Evolutionary conservation across 2,329 filamentous ascomycete species (phyloP).

Genomic region (Colletotrichum melonis): DNA sequence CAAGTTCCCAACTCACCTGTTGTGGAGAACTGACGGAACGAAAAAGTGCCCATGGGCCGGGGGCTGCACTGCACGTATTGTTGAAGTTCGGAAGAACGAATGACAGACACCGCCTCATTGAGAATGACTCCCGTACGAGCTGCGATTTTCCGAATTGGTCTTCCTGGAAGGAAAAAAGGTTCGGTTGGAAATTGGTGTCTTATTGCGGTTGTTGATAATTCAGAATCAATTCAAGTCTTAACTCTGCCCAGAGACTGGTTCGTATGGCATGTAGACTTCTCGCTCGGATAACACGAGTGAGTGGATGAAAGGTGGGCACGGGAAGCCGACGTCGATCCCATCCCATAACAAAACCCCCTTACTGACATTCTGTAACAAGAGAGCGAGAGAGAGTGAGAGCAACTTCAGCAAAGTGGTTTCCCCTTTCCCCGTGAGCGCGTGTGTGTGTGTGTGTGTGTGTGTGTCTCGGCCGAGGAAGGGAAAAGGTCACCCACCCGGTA

Average conservation of each 20-base stretch:
- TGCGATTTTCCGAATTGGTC: neutral
- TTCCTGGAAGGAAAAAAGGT: too few relatives aligned
- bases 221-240: too few relatives aligned
- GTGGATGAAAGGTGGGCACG: neutral
- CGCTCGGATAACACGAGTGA: neutral
- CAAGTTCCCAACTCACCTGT: neutral
- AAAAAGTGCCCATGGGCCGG: neutral
- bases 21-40: slow-evolving; percentile 15
- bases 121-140: neutral
- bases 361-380: neutral
- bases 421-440: neutral
- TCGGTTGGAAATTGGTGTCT: neutral
- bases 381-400: neutral
- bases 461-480: neutral
- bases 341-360: too few relatives aligned
- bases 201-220: too few relatives aligned
- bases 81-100: neutral
- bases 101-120: neutral
- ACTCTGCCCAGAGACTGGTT: too few relatives aligned
- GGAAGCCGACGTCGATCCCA: neutral
- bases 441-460: neutral
- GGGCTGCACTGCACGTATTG: neutral
- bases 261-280: too few relatives aligned
- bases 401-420: neutral
- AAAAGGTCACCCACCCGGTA: neutral